phyloP scores from a whole-genome alignment of 2,329 filamentous ascomycete genomes.

The Pseudocercospora fijiensis region DNA sequence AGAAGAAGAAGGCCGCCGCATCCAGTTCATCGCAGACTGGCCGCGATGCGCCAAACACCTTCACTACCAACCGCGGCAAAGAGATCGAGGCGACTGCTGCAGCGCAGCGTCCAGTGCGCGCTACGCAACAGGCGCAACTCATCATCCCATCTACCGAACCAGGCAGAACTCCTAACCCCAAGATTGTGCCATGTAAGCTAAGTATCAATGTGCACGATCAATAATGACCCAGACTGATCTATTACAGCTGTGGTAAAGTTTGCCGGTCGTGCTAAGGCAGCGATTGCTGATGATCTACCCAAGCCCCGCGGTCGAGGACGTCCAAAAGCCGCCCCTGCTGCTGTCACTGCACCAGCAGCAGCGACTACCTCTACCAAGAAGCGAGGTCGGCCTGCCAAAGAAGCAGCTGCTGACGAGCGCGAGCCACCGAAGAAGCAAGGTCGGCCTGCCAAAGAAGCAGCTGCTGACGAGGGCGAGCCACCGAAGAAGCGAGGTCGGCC shows the following conservation, averaged over 20 bases:
- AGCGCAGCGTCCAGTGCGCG: slow-evolving; percentile 27
- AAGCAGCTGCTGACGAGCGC: no score
- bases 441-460: no score
- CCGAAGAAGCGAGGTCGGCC: slow-evolving; percentile 36
- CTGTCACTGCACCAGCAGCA: slow-evolving; percentile 15
- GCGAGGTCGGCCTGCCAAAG: slow-evolving; percentile 26
- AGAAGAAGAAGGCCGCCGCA: slow-evolving; percentile 22
- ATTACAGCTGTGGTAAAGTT: slow-evolving; percentile 3
- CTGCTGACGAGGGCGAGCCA: slow-evolving; percentile 16
- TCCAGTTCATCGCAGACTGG: background rate
- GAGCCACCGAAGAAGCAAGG: no score
- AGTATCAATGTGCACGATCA: no score
- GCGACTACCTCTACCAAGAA: slow-evolving; percentile 20
- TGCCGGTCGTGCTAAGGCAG: background rate
- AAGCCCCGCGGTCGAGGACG: background rate
- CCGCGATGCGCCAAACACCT: slow-evolving; percentile 17
- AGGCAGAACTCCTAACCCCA: slow-evolving; percentile 10
- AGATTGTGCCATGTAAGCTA: slow-evolving; percentile 3
- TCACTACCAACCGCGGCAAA: slow-evolving; percentile 29
- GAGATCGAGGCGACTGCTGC: slow-evolving; percentile 34
- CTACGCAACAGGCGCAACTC: slow-evolving; percentile 10
- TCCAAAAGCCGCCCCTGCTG: slow-evolving; percentile 3
- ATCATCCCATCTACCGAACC: slow-evolving; percentile 11
- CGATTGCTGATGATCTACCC: background rate
- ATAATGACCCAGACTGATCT: background rate